These are phyloP conservation scores for Zymoseptoria ardabiliae DNA, from an alignment of 2,329 filamentous ascomycete species.

Conservation along the genomic window DNA sequence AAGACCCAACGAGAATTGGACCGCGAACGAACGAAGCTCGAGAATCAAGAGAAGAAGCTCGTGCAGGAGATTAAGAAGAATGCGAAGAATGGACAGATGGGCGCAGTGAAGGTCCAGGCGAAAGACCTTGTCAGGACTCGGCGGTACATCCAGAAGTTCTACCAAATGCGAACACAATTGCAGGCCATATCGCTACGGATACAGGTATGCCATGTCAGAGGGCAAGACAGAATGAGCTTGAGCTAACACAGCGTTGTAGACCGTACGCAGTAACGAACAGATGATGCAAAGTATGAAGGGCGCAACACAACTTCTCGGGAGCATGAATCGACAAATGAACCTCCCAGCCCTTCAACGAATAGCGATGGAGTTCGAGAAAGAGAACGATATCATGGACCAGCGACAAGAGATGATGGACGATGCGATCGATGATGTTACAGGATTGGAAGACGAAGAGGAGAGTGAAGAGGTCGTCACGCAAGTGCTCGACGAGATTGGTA, in stretches of 20 bases:
- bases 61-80: constrained; percentile 96
- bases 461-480: constrained; percentile 96
- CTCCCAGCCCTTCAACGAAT: constrained; percentile 90
- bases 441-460: constrained; percentile 84
- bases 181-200: constrained; percentile 93
- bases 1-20: constrained; percentile 96
- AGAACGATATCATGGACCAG: constrained; percentile 99
- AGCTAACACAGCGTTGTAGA: constrained; percentile 46
- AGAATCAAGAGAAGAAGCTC: constrained; percentile 98
- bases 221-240: not conserved
- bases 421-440: constrained; percentile 93
- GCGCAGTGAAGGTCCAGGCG: constrained; percentile 96
- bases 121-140: constrained; percentile 92
- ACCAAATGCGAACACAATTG: constrained; percentile 92
- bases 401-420: constrained; percentile 99
- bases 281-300: constrained; percentile 99
- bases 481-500: constrained; percentile 91
- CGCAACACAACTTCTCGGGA: constrained; percentile 82
- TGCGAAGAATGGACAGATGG: constrained; percentile 96
- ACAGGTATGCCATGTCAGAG: constrained; percentile 54
- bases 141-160: constrained; percentile 97
- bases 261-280: constrained; percentile 94
- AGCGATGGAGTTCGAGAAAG: constrained; percentile 97
- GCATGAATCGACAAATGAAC: constrained; percentile 98
- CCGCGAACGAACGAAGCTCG: constrained; percentile 86